phyloP scores from a whole-genome alignment of 129 eudicot species.

The Tanacetum coccineum region DNA sequence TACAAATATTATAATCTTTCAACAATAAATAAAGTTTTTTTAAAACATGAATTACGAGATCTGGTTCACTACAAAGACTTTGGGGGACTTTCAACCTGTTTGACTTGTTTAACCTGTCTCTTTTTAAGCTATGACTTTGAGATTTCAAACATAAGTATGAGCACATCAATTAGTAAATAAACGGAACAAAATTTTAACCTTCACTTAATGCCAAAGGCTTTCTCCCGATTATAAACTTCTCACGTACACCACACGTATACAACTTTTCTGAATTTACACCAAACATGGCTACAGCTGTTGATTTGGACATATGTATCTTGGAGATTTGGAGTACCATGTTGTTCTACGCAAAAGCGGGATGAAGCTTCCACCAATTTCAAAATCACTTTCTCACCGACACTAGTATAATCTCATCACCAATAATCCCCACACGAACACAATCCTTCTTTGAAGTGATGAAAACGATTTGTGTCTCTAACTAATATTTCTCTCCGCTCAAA shows the following conservation, averaged over 20 bases:
- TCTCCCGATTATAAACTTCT: neutral
- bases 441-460: slow-evolving; percentile 85
- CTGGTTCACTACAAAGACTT: too few relatives aligned
- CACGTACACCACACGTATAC: neutral
- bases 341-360: neutral
- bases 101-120: too few relatives aligned
- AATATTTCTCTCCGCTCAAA: slow-evolving; percentile 69
- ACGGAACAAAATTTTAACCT: neutral
- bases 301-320: slow-evolving; percentile 5
- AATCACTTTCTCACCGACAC: neutral
- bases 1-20: too few relatives aligned
- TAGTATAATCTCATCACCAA: slow-evolving; percentile 49
- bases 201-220: neutral
- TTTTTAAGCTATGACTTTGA: too few relatives aligned
- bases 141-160: neutral
- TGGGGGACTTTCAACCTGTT: too few relatives aligned
- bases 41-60: too few relatives aligned
- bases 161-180: neutral
- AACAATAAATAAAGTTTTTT: too few relatives aligned
- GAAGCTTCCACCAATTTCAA: neutral
- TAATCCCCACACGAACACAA: slow-evolving; percentile 90
- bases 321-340: neutral
- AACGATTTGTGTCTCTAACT: slow-evolving; percentile 85
- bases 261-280: neutral
- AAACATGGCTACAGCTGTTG: neutral